phyloP scores from a whole-genome alignment of 1,284 basidiomycete species.

The Trichosporon faecale region DNA sequence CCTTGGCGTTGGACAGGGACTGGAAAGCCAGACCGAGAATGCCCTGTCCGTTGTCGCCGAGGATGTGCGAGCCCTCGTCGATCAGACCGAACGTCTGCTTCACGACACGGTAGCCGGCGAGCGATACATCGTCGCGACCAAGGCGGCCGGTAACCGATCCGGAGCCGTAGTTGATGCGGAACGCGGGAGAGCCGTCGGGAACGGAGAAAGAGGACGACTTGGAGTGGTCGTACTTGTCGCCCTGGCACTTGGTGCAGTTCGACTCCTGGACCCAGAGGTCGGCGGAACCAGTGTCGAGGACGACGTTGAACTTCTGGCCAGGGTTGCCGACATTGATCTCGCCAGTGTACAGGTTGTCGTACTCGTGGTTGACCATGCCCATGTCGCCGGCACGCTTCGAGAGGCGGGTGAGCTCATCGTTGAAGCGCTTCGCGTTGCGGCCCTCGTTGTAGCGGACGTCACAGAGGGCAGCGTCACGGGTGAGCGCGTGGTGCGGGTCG shows the following conservation, averaged over 20 bases:
- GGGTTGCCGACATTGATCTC: conserved; percentile 49
- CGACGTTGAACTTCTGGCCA: conserved; percentile 57
- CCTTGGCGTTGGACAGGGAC: conserved; percentile 52
- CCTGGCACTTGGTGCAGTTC: conserved; percentile 25
- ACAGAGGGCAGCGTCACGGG: conserved; percentile 37
- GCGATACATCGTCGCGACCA: conserved; percentile 68
- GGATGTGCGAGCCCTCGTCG: conserved; percentile 42
- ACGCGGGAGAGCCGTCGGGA: conserved; percentile 27
- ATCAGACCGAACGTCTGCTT: conserved; percentile 63
- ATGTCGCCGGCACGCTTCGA: conserved; percentile 14
- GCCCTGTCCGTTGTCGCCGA: conserved; percentile 52
- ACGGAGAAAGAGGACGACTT: conserved; percentile 26
- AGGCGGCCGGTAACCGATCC: conserved; percentile 70
- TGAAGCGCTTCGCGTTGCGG: conserved; percentile 25
- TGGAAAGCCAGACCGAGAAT: conserved; percentile 57
- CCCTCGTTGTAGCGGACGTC: conserved; percentile 42
- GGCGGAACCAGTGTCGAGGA: conserved; percentile 61
- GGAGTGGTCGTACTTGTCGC: conserved; percentile 22
- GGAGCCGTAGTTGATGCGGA: conserved; percentile 54
- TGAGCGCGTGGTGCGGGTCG: conserved; percentile 30
- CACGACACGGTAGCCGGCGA: conserved; percentile 72
- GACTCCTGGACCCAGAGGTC: conserved; percentile 55
- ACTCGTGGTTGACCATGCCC: conserved; percentile 37
- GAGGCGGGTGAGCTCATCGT: not conserved
- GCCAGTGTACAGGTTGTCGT: conserved; percentile 51